A percentile compares a stretch with the other conserved stretches of the same genome.
Evolutionary conservation across 192 early-diverging fungal genomes (phyloP).

Genomic region (Physocladia obscura): DNA sequence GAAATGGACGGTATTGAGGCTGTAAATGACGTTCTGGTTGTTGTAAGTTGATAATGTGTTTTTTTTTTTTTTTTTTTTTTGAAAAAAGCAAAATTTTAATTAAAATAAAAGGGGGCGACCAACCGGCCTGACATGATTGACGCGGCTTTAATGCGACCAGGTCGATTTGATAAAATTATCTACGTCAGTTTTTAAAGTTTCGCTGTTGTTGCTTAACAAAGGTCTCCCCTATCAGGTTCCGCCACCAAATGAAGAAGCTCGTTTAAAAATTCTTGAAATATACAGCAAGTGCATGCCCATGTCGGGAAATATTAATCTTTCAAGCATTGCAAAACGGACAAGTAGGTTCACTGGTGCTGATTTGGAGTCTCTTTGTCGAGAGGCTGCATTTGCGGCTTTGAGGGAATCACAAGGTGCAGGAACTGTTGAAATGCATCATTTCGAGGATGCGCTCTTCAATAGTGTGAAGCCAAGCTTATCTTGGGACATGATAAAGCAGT

Average conservation of each 20-base stretch:
- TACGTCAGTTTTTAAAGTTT: constrained; percentile 46
- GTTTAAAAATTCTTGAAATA: constrained; percentile 68
- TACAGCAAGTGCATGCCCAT: constrained; percentile 64
- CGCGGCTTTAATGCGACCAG: constrained; percentile 80
- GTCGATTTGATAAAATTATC: constrained; percentile 84
- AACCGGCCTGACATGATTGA: constrained; percentile 87
- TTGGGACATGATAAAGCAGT: constrained; percentile 62
- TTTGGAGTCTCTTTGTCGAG: constrained; percentile 62
- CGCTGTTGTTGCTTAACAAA: neutral
- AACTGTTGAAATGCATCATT: constrained; percentile 50
- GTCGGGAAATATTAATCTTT: constrained; percentile 29
- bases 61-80: neutral
- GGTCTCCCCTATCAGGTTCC: constrained; percentile 51
- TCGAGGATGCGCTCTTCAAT: constrained; percentile 51
- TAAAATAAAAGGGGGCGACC: constrained; percentile 68
- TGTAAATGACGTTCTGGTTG: constrained; percentile 77
- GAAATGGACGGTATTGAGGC: constrained; percentile 98
- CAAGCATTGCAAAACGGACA: constrained; percentile 52
- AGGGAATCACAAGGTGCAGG: constrained; percentile 23
- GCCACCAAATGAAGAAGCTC: constrained; percentile 48
- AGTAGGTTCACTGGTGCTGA: constrained; percentile 79
- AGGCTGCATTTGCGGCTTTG: constrained; percentile 57
- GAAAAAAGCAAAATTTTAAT: neutral
- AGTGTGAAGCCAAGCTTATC: constrained; percentile 62
- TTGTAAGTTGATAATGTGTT: constrained; percentile 49